phyloP scores from a whole-genome alignment of 768 basidiomycete genomes.

The Mycena polygramma region DNA sequence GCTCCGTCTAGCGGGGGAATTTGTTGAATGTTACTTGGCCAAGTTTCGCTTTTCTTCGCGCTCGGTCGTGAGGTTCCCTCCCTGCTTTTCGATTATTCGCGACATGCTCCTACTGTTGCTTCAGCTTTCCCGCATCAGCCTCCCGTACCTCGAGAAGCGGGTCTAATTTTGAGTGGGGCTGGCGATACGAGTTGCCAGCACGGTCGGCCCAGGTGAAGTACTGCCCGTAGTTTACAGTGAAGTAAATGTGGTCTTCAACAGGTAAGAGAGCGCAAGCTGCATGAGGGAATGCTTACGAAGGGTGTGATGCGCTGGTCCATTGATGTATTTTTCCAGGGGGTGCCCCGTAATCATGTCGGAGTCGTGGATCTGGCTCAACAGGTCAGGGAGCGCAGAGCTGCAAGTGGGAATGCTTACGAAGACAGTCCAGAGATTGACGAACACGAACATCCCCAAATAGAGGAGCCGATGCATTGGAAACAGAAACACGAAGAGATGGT shows the following conservation, averaged over 20 bases:
- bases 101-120: not conserved
- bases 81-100: too few relatives aligned
- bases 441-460: constrained; percentile 88
- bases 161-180: constrained; percentile 86
- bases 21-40: too few relatives aligned
- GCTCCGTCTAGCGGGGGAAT: too few relatives aligned
- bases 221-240: constrained; percentile 97
- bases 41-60: too few relatives aligned
- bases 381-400: constrained; percentile 41
- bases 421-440: constrained; percentile 95
- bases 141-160: constrained; percentile 77
- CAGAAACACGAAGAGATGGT: constrained; percentile 91
- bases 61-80: too few relatives aligned
- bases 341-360: constrained; percentile 98
- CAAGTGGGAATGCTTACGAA: constrained; percentile 59
- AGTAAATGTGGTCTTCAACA: constrained; percentile 83
- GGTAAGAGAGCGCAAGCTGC: too few relatives aligned
- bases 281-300: constrained; percentile 54
- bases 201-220: constrained; percentile 98
- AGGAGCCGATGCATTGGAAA: constrained; percentile 91
- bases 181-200: constrained; percentile 86
- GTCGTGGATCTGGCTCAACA: constrained; percentile 87
- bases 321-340: constrained; percentile 89
- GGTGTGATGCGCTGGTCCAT: constrained; percentile 98
- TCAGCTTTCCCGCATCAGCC: not conserved